Percentiles rank a stretch among this genome's conserved stretches.
Evolutionary conservation across 2,329 filamentous ascomycete genomes (phyloP).

Genomic region (Calonectria ilicicola): DNA sequence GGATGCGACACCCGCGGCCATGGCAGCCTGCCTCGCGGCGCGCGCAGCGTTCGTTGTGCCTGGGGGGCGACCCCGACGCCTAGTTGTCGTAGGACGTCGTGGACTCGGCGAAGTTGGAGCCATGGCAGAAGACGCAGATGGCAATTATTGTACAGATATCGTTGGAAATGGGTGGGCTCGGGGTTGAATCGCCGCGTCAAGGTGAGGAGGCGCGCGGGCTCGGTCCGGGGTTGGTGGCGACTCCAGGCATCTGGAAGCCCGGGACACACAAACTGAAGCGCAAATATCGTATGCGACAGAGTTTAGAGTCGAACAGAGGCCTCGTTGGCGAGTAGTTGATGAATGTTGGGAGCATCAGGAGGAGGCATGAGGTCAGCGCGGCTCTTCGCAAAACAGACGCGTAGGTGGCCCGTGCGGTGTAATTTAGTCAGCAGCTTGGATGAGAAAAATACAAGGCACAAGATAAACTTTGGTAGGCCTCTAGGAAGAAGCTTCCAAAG

Average conservation of each 20-base stretch:
- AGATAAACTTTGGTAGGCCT: not conserved
- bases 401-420: not conserved
- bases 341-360: conserved; percentile 43
- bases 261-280: conserved; percentile 24
- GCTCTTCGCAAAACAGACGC: conserved; percentile 50
- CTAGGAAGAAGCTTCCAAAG: not conserved
- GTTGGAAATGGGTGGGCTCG: conserved; percentile 22
- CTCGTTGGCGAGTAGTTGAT: conserved; percentile 44
- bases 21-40: conserved; percentile 52
- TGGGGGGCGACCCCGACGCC: conserved; percentile 61
- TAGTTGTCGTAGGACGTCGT: conserved; percentile 55
- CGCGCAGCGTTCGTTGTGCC: conserved; percentile 57
- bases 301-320: conserved; percentile 32
- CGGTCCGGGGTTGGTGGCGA: conserved; percentile 44
- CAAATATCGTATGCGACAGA: conserved; percentile 25
- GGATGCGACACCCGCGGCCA: conserved; percentile 50
- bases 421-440: conserved; percentile 23
- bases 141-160: conserved; percentile 27
- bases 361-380: conserved; percentile 51
- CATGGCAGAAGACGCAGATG: conserved; percentile 39
- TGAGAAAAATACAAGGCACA: not conserved
- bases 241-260: conserved; percentile 43
- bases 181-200: conserved; percentile 41
- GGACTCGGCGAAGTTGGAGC: conserved; percentile 53
- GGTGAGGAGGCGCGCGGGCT: conserved; percentile 47